phyloP scores from a whole-genome alignment of 1,284 basidiomycete genomes.

The Inonotus hispidus region DNA sequence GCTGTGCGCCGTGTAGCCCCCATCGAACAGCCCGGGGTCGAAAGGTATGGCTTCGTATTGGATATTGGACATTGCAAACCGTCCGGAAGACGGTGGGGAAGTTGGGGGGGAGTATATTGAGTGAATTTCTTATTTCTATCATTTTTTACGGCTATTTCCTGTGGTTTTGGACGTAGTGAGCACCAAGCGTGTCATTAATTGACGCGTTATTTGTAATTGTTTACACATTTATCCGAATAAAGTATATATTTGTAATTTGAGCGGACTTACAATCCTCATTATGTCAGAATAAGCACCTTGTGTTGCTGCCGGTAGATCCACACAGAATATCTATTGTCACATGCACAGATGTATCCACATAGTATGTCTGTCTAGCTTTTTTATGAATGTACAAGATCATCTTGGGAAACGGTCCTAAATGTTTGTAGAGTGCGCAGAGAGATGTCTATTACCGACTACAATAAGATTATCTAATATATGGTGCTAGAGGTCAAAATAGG shows the following conservation, averaged over 20 bases:
- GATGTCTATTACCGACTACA: not conserved
- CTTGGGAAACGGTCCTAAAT: not conserved
- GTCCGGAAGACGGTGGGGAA: not conserved
- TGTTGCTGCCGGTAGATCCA: not conserved
- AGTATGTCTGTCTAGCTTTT: not conserved
- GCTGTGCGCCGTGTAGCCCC: too few relatives aligned
- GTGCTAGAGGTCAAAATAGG: not conserved
- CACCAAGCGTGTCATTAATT: not conserved
- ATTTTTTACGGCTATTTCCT: not conserved
- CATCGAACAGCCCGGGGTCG: too few relatives aligned
- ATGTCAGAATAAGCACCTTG: not conserved
- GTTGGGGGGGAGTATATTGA: not conserved
- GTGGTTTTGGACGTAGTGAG: not conserved
- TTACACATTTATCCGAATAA: not conserved
- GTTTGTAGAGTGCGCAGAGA: not conserved
- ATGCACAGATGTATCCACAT: not conserved
- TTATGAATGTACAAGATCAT: not conserved
- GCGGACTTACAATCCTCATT: not conserved
- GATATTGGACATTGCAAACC: not conserved
- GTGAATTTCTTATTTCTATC: not conserved
- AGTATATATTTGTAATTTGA: not conserved
- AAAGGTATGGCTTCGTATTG: too few relatives aligned
- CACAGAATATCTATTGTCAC: not conserved
- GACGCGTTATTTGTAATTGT: slow-evolving; percentile 2
- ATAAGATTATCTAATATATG: not conserved